phyloP scores from a whole-genome alignment of 2,329 filamentous ascomycete genomes.

The Aspergillus sp. region DNA sequence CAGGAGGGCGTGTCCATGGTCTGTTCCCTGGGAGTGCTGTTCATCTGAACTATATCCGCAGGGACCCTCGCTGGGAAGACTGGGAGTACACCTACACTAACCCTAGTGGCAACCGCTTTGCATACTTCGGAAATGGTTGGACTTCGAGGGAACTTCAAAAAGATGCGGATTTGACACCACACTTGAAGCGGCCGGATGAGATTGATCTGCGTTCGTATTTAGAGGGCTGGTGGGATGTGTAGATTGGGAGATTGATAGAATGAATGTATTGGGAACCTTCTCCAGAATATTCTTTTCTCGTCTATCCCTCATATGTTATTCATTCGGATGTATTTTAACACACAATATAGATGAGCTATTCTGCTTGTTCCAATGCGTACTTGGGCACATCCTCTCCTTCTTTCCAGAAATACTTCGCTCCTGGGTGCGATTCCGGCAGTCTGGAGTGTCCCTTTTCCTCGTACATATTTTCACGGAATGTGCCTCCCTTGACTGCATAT shows the following conservation, averaged over 20 bases:
- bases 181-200: slow-evolving; percentile 56
- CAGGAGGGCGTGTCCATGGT: slow-evolving; percentile 63
- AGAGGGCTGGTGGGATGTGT: slow-evolving; percentile 65
- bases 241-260: neutral
- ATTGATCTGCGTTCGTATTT: slow-evolving; percentile 62
- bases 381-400: slow-evolving; percentile 31
- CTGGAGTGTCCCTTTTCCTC: slow-evolving; percentile 28
- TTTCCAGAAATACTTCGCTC: slow-evolving; percentile 35
- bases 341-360: neutral
- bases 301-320: too few relatives aligned
- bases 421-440: slow-evolving; percentile 34
- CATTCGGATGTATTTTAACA: too few relatives aligned
- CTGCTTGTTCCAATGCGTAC: slow-evolving; percentile 21
- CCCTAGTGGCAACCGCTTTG: slow-evolving; percentile 42
- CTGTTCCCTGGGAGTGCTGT: slow-evolving; percentile 68
- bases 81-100: slow-evolving; percentile 53
- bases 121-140: slow-evolving; percentile 67
- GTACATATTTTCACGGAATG: slow-evolving; percentile 39
- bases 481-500: slow-evolving; percentile 35
- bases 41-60: slow-evolving; percentile 58
- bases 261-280: neutral
- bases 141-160: slow-evolving; percentile 58
- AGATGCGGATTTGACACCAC: slow-evolving; percentile 60
- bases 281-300: neutral
- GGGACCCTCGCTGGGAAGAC: slow-evolving; percentile 59